phyloP scores from a whole-genome alignment of 2,329 filamentous ascomycete species.

The Fusarium sterilihyphosum region DNA sequence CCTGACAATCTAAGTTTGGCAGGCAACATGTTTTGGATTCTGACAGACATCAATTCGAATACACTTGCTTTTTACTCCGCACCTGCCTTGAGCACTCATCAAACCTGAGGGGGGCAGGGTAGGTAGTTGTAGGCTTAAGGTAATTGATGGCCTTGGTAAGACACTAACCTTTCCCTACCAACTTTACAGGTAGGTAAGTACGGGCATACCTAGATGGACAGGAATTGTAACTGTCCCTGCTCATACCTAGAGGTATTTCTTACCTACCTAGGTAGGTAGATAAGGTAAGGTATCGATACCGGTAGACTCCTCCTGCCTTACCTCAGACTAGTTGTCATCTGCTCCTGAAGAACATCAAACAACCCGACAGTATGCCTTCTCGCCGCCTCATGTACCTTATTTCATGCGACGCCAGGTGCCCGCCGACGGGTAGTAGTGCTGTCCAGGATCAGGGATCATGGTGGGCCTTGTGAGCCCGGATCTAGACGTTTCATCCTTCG shows the following conservation, averaged over 20 bases:
- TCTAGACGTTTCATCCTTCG: conserved; percentile 42
- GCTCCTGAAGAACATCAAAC: not conserved
- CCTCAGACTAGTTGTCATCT: not conserved
- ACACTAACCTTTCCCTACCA: not conserved
- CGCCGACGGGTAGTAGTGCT: not conserved
- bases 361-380: conserved; percentile 2
- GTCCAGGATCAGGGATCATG: conserved; percentile 36
- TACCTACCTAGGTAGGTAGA: not conserved
- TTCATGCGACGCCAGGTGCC: conserved; percentile 11
- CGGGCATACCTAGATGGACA: not conserved
- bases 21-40: not conserved
- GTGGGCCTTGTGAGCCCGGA: conserved; percentile 18
- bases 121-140: not conserved
- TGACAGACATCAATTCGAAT: not conserved
- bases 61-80: not conserved
- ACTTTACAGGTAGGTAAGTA: not conserved
- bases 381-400: conserved; percentile 15
- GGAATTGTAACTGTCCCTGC: not conserved
- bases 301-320: not conserved
- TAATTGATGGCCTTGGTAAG: not conserved
- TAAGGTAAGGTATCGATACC: not conserved
- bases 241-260: not conserved
- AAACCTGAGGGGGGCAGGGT: not conserved
- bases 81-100: not conserved
- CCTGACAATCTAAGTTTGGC: conserved; percentile 26